Conservation (phyloP, 805 yeast genomes). For the Metschnikowia chrysomelidarum region DNA sequence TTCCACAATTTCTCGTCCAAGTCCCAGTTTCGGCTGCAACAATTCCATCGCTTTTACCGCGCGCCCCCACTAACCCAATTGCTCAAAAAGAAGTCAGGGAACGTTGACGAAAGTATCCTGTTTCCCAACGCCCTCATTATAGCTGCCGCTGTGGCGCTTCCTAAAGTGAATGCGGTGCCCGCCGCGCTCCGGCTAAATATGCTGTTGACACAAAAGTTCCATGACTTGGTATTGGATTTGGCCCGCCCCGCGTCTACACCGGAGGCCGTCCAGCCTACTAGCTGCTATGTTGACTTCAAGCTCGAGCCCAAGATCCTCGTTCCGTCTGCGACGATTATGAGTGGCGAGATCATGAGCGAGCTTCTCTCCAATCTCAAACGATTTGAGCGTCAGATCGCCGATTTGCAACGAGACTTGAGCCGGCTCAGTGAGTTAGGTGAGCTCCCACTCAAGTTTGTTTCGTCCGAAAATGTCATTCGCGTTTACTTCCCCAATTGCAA, state of each 20-base stretch:
- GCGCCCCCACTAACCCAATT: conserved; percentile 17
- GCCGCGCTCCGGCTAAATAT: conserved; percentile 26
- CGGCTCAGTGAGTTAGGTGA: conserved; percentile 60
- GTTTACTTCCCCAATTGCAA: conserved; percentile 76
- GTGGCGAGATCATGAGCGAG: conserved; percentile 29
- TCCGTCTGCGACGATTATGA: conserved; percentile 33
- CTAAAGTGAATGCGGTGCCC: conserved; percentile 6
- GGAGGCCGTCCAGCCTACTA: conserved; percentile 1
- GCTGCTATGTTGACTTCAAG: conserved; percentile 36
- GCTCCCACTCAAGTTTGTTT: conserved; percentile 54
- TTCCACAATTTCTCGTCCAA: conserved; percentile 17
- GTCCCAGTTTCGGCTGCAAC: conserved; percentile 18
- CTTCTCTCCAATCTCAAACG: conserved; percentile 16
- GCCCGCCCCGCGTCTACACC: conserved; percentile 16
- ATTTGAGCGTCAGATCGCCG: conserved; percentile 41
- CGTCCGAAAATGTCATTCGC: conserved; percentile 36
- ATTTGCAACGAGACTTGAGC: conserved; percentile 43
- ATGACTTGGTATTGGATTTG: conserved; percentile 17
- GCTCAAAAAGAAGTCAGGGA: conserved; percentile 13
- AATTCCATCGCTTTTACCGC: conserved; percentile 14
- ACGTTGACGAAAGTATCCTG: conserved; percentile 6
- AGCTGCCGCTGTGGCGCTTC: neutral
- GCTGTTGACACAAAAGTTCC: conserved; percentile 27
- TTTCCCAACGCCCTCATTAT: neutral
- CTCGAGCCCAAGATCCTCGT: conserved; percentile 27